Evolutionary conservation across 2,329 filamentous ascomycete genomes (phyloP).

Genomic region (Trichoderma lentiforme): DNA sequence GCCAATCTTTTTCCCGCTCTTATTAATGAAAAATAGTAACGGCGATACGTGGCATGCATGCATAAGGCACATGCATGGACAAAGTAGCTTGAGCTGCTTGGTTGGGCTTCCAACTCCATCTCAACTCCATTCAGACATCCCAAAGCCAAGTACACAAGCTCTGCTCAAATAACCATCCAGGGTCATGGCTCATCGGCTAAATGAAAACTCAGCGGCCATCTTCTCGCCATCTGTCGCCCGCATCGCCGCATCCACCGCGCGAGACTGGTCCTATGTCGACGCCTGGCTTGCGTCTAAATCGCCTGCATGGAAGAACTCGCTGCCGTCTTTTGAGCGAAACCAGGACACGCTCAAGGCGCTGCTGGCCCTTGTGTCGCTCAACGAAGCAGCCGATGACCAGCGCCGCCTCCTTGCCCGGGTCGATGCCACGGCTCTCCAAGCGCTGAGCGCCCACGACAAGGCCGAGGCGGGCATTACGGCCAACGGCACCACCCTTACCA

Average conservation of each 20-base stretch:
- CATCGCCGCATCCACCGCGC: slow-evolving; percentile 74
- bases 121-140: not conserved
- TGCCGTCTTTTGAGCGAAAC: slow-evolving; percentile 81
- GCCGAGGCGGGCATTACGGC: slow-evolving; percentile 26
- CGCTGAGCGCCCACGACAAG: slow-evolving; percentile 36
- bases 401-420: slow-evolving; percentile 54
- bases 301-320: slow-evolving; percentile 47
- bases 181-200: slow-evolving; percentile 21
- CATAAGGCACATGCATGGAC: not conserved
- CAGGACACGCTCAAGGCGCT: slow-evolving; percentile 75
- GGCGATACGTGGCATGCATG: not conserved
- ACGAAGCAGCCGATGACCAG: slow-evolving; percentile 76
- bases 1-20: not conserved
- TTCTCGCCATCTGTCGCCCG: slow-evolving; percentile 68
- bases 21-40: not conserved
- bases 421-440: slow-evolving; percentile 57
- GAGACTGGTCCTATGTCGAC: slow-evolving; percentile 89
- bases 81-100: not conserved
- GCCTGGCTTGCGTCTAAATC: slow-evolving; percentile 75
- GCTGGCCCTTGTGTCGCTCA: slow-evolving; percentile 68
- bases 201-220: slow-evolving; percentile 44
- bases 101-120: not conserved
- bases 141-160: not conserved
- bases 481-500: slow-evolving; percentile 25
- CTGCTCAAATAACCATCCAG: not conserved